Conservation (phyloP, 306 rosid species). For the Cicer arietinum region DNA sequence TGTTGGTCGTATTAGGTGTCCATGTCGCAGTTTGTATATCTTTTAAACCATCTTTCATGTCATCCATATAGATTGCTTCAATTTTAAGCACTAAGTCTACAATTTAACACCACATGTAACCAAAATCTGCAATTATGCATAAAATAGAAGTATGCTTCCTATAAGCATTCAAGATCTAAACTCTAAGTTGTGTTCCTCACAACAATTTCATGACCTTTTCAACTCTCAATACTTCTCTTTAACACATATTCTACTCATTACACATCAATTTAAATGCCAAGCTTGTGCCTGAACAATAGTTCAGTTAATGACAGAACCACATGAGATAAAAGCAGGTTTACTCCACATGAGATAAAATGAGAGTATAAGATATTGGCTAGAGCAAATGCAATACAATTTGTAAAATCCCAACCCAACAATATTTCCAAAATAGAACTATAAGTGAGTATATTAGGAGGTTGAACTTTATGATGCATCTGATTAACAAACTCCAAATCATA, state of each 20-base stretch:
- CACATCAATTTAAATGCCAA: not conserved
- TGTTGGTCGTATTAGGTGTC: no score
- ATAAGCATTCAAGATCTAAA: not conserved
- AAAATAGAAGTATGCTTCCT: not conserved
- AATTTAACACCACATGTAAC: no score
- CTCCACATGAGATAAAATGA: not conserved
- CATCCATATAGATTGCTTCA: no score
- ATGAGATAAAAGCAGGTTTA: not conserved
- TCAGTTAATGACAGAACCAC: not conserved
- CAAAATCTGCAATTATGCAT: not conserved
- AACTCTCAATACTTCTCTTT: not conserved
- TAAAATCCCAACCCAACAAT: no score
- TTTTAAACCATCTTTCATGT: no score
- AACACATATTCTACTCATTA: not conserved
- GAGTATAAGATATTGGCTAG: not conserved
- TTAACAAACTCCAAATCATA: not conserved
- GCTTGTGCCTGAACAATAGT: not conserved
- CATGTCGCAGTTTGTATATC: no score
- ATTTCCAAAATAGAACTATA: not conserved
- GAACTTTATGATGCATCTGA: slow-evolving; percentile 28
- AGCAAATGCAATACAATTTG: not conserved
- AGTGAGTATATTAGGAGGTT: not conserved
- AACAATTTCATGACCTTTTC: not conserved
- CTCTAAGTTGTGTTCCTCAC: not conserved
- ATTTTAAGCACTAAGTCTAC: no score